Evolutionary conservation across 2,329 filamentous ascomycete genomes (phyloP).

Genomic region (Nemania sp.): DNA sequence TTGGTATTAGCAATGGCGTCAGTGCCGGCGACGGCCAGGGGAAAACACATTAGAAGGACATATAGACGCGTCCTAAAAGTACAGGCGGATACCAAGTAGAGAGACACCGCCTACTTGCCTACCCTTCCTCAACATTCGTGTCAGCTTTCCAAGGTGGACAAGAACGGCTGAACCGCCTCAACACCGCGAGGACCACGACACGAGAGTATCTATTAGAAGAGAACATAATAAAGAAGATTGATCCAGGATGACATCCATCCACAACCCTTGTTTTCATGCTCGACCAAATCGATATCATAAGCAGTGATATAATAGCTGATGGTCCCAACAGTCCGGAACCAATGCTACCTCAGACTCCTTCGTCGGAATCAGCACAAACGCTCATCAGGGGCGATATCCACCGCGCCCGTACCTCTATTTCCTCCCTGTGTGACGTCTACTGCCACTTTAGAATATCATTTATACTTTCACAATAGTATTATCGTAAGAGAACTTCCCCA

Average conservation of each 20-base stretch:
- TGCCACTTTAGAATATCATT: constrained; percentile 6
- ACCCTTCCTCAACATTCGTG: not conserved
- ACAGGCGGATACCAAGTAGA: constrained; percentile 3
- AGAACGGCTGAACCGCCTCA: not conserved
- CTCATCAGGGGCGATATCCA: not conserved
- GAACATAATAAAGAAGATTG: constrained; percentile 2
- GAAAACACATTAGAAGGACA: not conserved
- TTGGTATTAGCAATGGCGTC: constrained; percentile 7
- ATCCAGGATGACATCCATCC: not conserved
- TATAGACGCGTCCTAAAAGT: constrained; percentile 6
- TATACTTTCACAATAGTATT: constrained; percentile 1
- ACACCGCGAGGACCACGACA: not conserved
- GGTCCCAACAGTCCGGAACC: not conserved
- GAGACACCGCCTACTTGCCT: not conserved
- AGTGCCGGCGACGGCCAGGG: constrained; percentile 4
- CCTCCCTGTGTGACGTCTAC: constrained; percentile 3
- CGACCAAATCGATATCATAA: too few species aligned
- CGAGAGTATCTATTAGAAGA: not conserved
- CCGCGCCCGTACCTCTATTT: not conserved
- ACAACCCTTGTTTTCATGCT: not conserved
- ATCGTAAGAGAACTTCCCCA: too few species aligned
- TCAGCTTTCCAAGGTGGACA: constrained; percentile 6
- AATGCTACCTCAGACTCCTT: not conserved
- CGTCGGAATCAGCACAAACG: not conserved
- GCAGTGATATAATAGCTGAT: too few species aligned